These are phyloP conservation scores for Calendula officinalis DNA, from an alignment of 129 eudicot species.

Conservation along the genomic window DNA sequence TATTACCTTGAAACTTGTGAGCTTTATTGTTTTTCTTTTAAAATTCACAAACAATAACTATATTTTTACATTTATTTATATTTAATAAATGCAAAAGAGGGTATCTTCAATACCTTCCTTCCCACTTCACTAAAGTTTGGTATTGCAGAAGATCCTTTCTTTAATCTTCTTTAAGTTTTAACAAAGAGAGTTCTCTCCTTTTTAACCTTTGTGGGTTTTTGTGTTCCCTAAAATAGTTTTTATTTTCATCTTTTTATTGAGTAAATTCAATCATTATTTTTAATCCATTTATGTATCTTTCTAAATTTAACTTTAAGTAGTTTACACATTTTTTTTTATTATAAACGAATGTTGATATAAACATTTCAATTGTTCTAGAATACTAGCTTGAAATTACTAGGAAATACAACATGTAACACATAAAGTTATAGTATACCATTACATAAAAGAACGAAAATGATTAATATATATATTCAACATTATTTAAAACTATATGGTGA, in stretches of 20 bases:
- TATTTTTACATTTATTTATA: no score
- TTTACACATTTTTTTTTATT: no score
- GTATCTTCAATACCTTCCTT: slow-evolving; percentile 76
- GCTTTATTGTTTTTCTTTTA: slow-evolving; percentile 1
- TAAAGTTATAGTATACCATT: no score
- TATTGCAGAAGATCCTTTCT: slow-evolving; percentile 82
- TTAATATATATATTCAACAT: no score
- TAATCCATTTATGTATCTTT: not conserved
- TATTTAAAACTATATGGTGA: no score
- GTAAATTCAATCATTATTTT: slow-evolving; percentile 1
- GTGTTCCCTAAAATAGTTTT: slow-evolving; percentile 32
- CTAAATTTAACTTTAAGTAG: no score
- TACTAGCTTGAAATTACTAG: no score
- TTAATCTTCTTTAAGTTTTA: slow-evolving; percentile 47
- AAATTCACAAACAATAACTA: no score
- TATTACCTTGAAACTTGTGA: slow-evolving; percentile 32
- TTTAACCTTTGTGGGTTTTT: slow-evolving; percentile 49
- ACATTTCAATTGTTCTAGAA: no score
- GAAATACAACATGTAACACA: no score
- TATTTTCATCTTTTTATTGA: slow-evolving; percentile 5
- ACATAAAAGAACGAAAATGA: no score
- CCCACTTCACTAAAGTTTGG: slow-evolving; percentile 82
- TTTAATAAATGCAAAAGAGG: slow-evolving; percentile 20
- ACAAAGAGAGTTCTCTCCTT: slow-evolving; percentile 34
- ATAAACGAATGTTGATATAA: no score